A percentile compares a stretch with the other conserved stretches of the same genome.
Conservation (phyloP, 768 basidiomycete genomes). For the Sarcodon aspratus region DNA sequence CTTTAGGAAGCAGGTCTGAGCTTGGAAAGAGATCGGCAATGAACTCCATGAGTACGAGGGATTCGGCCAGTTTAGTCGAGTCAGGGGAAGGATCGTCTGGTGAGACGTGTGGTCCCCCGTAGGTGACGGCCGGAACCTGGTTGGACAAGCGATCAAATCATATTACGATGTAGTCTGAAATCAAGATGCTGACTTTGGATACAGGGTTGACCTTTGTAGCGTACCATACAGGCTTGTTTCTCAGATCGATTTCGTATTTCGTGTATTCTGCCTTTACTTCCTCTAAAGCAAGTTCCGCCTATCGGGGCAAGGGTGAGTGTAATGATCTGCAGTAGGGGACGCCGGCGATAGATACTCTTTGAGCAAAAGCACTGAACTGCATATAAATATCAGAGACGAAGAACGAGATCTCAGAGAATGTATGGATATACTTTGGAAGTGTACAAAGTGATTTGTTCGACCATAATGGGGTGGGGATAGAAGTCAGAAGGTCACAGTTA, state of each 20-base stretch:
- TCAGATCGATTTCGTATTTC: slow-evolving; percentile 45
- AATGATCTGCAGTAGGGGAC: not conserved
- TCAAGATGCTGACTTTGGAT: slow-evolving; percentile 59
- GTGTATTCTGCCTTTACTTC: slow-evolving; percentile 40
- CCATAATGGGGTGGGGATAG: no score
- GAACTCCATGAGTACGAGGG: slow-evolving; percentile 50
- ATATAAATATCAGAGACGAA: no score
- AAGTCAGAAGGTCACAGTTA: no score
- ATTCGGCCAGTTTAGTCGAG: slow-evolving; percentile 47
- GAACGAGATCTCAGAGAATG: slow-evolving; percentile 49
- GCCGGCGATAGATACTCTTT: slow-evolving; percentile 27
- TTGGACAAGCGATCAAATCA: no score
- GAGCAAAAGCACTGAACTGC: slow-evolving; percentile 32
- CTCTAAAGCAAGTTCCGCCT: slow-evolving; percentile 54
- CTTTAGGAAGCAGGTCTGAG: slow-evolving; percentile 33
- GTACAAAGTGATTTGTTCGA: not conserved
- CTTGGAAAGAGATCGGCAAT: slow-evolving; percentile 42
- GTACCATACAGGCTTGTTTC: slow-evolving; percentile 63
- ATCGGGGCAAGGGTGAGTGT: not conserved
- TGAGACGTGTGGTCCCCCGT: slow-evolving; percentile 44
- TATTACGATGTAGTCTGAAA: no score
- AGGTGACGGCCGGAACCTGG: slow-evolving; percentile 45
- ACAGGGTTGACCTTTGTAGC: slow-evolving; percentile 53
- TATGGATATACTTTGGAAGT: slow-evolving; percentile 31
- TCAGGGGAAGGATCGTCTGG: slow-evolving; percentile 42